phyloP scores from a whole-genome alignment of 306 rosid species.

The Vigna hirtella region DNA sequence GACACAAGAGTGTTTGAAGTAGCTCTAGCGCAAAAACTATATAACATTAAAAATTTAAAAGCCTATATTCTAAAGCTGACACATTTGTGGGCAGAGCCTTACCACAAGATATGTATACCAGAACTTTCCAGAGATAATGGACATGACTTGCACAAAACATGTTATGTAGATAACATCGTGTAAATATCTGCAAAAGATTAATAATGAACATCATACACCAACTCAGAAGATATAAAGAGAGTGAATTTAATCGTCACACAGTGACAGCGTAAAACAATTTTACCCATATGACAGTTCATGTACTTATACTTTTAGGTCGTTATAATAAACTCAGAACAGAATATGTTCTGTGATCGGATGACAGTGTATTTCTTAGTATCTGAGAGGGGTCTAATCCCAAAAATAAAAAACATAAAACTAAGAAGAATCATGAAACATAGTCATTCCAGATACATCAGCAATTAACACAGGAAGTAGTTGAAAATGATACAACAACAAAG shows the following conservation, averaged over 20 bases:
- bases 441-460: background rate
- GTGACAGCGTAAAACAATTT: background rate
- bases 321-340: too few species aligned
- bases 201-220: background rate
- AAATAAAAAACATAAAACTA: background rate
- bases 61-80: constrained; percentile 10
- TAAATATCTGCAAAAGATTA: constrained; percentile 68
- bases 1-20: constrained; percentile 11
- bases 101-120: constrained; percentile 91
- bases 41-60: constrained; percentile 4
- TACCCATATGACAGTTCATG: background rate
- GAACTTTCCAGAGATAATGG: constrained; percentile 90
- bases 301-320: too few species aligned
- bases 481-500: constrained; percentile 35
- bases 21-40: background rate
- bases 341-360: background rate
- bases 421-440: background rate
- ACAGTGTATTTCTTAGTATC: background rate
- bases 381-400: background rate
- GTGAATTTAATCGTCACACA: background rate
- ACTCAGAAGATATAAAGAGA: constrained; percentile 19
- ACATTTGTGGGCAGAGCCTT: constrained; percentile 40
- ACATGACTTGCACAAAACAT: constrained; percentile 90
- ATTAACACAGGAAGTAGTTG: background rate
- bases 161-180: constrained; percentile 93